These are phyloP conservation scores for Wallacemonas sp. DNA, from an alignment of 208 protist species.

Conservation along the genomic window DNA sequence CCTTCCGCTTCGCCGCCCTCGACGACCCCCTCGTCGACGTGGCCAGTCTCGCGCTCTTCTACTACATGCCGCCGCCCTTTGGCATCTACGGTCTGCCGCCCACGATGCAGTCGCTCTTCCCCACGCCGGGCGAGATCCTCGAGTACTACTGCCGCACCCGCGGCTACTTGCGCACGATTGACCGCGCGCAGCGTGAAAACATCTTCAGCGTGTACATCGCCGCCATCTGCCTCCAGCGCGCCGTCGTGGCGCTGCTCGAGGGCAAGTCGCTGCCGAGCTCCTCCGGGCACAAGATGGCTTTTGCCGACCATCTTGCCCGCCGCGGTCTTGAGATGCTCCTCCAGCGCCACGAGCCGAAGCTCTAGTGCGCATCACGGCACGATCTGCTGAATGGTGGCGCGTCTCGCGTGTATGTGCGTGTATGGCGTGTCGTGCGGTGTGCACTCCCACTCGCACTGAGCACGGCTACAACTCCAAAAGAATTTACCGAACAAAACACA, in stretches of 20 bases:
- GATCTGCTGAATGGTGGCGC: too few species aligned
- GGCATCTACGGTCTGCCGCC: conserved; percentile 53
- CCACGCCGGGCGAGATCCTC: conserved; percentile 52
- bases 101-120: conserved; percentile 56
- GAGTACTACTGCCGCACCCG: conserved; percentile 70
- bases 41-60: conserved; percentile 54
- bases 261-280: conserved; percentile 24
- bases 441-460: too few species aligned
- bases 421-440: too few species aligned
- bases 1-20: conserved; percentile 52
- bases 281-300: conserved; percentile 37
- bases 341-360: conserved; percentile 35
- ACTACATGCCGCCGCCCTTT: conserved; percentile 43
- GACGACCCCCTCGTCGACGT: conserved; percentile 76
- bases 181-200: conserved; percentile 46
- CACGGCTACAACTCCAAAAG: too few species aligned
- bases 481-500: not conserved
- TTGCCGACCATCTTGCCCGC: conserved; percentile 55
- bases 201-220: conserved; percentile 81
- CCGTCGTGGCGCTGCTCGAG: conserved; percentile 34
- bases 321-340: conserved; percentile 57
- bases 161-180: conserved; percentile 69
- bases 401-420: too few species aligned
- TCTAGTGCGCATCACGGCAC: conserved; percentile 23
- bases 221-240: conserved; percentile 54